Conservation (phyloP, 2,329 filamentous ascomycete genomes). For the Fusarium pininemorale region DNA sequence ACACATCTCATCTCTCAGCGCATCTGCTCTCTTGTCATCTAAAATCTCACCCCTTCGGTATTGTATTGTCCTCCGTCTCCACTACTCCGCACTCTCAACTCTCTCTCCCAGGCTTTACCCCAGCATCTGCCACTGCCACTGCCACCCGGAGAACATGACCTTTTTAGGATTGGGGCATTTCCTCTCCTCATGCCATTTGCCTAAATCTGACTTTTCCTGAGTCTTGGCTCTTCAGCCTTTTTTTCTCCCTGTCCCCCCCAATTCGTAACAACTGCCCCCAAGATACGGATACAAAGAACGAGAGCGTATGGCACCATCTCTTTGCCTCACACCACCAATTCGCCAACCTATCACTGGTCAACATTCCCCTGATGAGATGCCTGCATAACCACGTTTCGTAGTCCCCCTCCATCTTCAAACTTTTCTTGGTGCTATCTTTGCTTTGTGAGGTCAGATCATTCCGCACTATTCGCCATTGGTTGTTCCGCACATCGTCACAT, state of each 20-base stretch:
- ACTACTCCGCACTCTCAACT: slow-evolving; percentile 38
- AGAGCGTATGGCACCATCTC: slow-evolving; percentile 15
- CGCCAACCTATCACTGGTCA: slow-evolving; percentile 9
- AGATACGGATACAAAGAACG: neutral
- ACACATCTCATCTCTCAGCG: slow-evolving; percentile 6
- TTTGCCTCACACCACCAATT: slow-evolving; percentile 1
- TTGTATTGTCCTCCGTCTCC: slow-evolving; percentile 11
- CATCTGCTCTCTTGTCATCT: neutral
- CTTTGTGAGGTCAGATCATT: slow-evolving; percentile 4
- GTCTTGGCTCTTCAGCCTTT: slow-evolving; percentile 9
- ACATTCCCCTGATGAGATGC: slow-evolving; percentile 18
- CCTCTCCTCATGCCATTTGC: neutral
- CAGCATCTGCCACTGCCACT: neutral
- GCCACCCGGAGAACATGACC: slow-evolving; percentile 1
- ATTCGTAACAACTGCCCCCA: neutral
- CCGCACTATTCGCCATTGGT: slow-evolving; percentile 16
- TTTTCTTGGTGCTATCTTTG: neutral
- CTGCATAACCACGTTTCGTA: slow-evolving; percentile 36
- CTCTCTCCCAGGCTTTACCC: neutral
- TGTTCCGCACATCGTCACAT: slow-evolving; percentile 21
- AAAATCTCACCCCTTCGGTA: slow-evolving; percentile 23
- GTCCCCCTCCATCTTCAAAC: slow-evolving; percentile 16
- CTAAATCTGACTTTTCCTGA: neutral
- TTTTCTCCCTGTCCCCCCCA: neutral
- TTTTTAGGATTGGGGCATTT: neutral